Percentiles rank a stretch among this genome's conserved stretches.
Evolutionary conservation across 352 stramenopile species (phyloP).

Genomic region (Pythium aquatile): DNA sequence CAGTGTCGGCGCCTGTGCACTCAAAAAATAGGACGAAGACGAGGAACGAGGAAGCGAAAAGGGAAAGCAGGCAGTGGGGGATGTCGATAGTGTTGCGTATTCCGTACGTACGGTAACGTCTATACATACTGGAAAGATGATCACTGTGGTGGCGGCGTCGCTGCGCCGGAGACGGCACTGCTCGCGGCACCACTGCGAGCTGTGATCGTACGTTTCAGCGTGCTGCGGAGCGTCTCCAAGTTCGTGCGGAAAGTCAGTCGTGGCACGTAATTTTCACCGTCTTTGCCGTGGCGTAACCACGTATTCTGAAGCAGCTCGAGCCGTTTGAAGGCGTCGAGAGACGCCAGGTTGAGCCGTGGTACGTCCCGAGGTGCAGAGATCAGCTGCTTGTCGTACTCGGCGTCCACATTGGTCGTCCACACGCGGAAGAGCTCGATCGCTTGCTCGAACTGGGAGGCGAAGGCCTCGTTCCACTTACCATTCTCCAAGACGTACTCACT

Average conservation of each 20-base stretch:
- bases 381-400: constrained; percentile 44
- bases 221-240: constrained; percentile 22
- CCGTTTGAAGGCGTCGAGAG: constrained; percentile 35
- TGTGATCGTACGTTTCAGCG: constrained; percentile 26
- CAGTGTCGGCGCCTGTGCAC: background rate
- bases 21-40: background rate
- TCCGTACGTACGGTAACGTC: constrained; percentile 1
- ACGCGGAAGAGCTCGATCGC: constrained; percentile 43
- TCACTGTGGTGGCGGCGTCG: constrained; percentile 12
- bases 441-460: constrained; percentile 47
- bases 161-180: background rate
- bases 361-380: constrained; percentile 16
- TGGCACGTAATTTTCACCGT: constrained; percentile 14
- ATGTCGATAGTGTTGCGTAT: constrained; percentile 5
- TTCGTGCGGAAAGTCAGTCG: constrained; percentile 25
- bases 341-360: constrained; percentile 11
- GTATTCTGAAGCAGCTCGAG: constrained; percentile 36
- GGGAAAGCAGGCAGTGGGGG: background rate
- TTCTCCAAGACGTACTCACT: constrained; percentile 46
- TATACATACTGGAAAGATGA: constrained; percentile 5
- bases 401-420: constrained; percentile 48
- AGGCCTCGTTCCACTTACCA: constrained; percentile 44
- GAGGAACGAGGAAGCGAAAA: background rate
- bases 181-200: constrained; percentile 8
- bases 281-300: constrained; percentile 34